These are phyloP conservation scores for Suhomyces panamericanus DNA, from an alignment of 1,139 yeast genomes.

Conservation along the genomic window DNA sequence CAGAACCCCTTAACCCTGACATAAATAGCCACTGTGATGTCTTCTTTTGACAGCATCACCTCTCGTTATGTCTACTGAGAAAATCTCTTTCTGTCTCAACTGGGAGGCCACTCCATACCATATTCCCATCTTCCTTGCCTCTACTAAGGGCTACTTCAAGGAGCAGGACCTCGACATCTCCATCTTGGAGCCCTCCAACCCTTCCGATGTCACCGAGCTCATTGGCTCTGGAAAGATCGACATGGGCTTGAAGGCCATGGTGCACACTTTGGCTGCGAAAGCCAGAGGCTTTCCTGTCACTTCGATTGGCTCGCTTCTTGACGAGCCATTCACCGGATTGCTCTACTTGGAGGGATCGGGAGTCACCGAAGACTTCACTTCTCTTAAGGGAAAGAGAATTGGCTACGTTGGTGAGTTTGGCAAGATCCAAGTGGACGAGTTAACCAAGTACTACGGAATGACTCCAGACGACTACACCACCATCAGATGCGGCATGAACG, in stretches of 20 bases:
- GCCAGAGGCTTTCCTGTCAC: conserved; percentile 61
- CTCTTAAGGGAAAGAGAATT: conserved; percentile 53
- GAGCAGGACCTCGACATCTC: conserved; percentile 54
- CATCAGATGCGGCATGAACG: conserved; percentile 64
- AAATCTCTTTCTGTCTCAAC: conserved; percentile 53
- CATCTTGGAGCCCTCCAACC: conserved; percentile 56
- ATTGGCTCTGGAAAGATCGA: conserved; percentile 59
- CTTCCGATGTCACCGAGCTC: conserved; percentile 59
- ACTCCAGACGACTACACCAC: conserved; percentile 57
- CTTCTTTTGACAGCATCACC: neutral
- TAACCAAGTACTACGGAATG: conserved; percentile 57
- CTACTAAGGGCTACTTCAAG: conserved; percentile 50
- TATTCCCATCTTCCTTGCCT: conserved; percentile 54
- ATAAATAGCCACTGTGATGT: neutral
- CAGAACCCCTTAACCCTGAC: neutral
- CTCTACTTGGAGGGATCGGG: conserved; percentile 54
- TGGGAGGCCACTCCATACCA: conserved; percentile 63
- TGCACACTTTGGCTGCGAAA: conserved; percentile 59
- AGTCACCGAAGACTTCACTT: conserved; percentile 50
- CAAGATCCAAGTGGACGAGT: conserved; percentile 57
- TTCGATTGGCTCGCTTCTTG: conserved; percentile 54
- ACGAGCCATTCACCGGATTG: conserved; percentile 60
- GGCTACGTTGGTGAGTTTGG: conserved; percentile 64
- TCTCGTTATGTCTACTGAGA: conserved; percentile 37
- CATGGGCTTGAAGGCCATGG: conserved; percentile 63